Conservation (phyloP, 192 early-diverging fungal species). For the Coemansia furcata region DNA sequence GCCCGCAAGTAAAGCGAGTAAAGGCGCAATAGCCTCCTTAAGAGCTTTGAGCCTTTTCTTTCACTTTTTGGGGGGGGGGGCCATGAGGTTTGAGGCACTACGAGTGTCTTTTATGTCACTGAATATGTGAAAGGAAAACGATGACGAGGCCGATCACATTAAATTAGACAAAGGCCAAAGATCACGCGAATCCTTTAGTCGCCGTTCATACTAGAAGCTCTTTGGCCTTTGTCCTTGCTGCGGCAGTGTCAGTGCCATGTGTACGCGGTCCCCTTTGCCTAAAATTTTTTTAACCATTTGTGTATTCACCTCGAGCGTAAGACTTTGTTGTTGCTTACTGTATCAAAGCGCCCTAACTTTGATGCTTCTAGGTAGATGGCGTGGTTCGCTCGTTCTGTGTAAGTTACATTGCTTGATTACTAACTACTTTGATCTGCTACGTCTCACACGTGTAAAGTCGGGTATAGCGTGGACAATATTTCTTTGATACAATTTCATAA, state of each 20-base stretch:
- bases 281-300: not conserved
- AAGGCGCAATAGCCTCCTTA: not conserved
- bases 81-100: not conserved
- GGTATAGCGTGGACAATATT: no score
- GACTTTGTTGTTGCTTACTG: no score
- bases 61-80: not conserved
- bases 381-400: no score
- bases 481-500: no score
- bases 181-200: not conserved
- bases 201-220: not conserved
- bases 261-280: not conserved
- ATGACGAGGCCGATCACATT: not conserved
- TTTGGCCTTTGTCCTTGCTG: not conserved
- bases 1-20: not conserved
- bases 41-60: not conserved
- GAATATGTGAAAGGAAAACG: not conserved
- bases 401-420: no score
- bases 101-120: not conserved
- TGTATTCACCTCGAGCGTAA: no score
- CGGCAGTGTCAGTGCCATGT: not conserved
- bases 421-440: no score
- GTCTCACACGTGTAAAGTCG: no score
- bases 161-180: not conserved
- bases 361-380: no score
- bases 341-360: no score